phyloP scores from a whole-genome alignment of 2,329 filamentous ascomycete genomes.

The Dichotomopilus funicola region DNA sequence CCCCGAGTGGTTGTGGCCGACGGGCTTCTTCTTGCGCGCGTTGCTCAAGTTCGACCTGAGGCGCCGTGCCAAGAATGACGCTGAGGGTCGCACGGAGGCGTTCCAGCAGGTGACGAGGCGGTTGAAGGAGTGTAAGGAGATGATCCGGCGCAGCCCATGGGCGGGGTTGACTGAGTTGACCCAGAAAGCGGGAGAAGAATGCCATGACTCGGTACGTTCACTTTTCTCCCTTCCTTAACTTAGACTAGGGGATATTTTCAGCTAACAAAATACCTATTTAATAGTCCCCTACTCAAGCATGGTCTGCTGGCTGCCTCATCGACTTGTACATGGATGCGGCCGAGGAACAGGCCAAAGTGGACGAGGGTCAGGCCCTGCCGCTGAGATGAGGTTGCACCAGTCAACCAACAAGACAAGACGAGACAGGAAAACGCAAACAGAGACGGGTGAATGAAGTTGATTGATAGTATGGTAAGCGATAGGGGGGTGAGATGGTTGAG shows the following conservation, averaged over 20 bases:
- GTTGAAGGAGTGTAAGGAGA: conserved; percentile 75
- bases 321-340: conserved; percentile 92
- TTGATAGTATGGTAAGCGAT: too few species aligned
- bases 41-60: conserved; percentile 83
- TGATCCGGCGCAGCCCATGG: conserved; percentile 76
- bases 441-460: too few species aligned
- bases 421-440: too few species aligned
- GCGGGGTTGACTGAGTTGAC: conserved; percentile 89
- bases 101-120: conserved; percentile 91
- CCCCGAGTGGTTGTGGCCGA: conserved; percentile 97
- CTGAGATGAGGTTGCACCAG: conserved; percentile 16
- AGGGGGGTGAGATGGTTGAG: background rate
- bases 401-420: background rate
- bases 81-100: conserved; percentile 69
- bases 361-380: conserved; percentile 19
- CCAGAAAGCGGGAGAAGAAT: conserved; percentile 78
- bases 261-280: conserved; percentile 12
- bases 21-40: conserved; percentile 89
- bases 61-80: conserved; percentile 50
- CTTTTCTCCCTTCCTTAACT: background rate
- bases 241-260: background rate
- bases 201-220: conserved; percentile 72
- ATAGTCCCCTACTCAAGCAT: conserved; percentile 88
- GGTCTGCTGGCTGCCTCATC: conserved; percentile 90
- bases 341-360: conserved; percentile 39